Evolutionary conservation across 345 rosid genomes (phyloP), one percentile per base, ranked within the genome.

Genomic region (Sonneratia alba): DNA sequence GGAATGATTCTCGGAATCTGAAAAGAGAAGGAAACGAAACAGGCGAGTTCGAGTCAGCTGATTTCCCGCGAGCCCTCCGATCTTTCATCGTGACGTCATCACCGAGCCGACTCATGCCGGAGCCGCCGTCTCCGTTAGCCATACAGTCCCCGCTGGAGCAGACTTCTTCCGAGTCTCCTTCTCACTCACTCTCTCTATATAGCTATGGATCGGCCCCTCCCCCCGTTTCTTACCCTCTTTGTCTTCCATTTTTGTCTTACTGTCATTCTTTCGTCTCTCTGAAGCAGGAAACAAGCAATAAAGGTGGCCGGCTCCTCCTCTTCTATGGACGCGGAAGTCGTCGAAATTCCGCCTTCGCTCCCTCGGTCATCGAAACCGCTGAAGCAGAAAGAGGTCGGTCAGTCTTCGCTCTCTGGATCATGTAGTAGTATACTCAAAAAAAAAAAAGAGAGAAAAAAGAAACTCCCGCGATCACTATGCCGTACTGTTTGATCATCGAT

Each of bases 311-410:
- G 65, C 38, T 66, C 72, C 38, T 27, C 67, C 61, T 74, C 79
- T n/a, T 74, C 61, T 63, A 87, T 92, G 90, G 96, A 90, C 77
- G 83, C 93, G 0, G 83, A 86, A 49, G 86, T 84, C 70, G 82
- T 85, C 78, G 91, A 90, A 86, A 82, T 90, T 77, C 81, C 89
- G 38, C 83, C 86, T 49, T 86, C 86, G 75, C 34, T 69, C 36
- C 77, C 78, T 74, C 80, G 83, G 71, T 19, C 82, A 72, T 76
- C 80, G 56, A 78, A 47, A 40, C 72, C 72, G 72, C 71, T 63
- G 40, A 86, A 79, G 69, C 77, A 73, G 2, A 81, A 80, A 22
- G 77, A 88, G 97, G 97, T 90, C 45, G 42, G 6, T 0, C 55
- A 34, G 34, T 27, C 9, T 6, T 47, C 51, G 51, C 40, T 27